Evolutionary conservation across 2,329 filamentous ascomycete species (phyloP).

Genomic region (Dactylella cylindrospora): DNA sequence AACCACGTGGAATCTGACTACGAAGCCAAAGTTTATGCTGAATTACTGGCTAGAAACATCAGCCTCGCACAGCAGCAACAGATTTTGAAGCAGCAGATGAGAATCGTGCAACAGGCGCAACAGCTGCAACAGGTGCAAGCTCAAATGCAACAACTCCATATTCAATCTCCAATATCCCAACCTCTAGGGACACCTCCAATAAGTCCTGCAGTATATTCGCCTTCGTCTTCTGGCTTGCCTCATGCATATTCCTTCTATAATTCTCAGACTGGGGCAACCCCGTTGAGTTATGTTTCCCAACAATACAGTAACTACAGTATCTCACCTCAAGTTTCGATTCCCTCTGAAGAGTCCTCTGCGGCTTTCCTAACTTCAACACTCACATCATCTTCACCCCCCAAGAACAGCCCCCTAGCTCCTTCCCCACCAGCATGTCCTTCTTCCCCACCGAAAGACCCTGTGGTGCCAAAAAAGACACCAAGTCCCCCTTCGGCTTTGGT

Average conservation of each 20-base stretch:
- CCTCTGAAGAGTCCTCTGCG: neutral
- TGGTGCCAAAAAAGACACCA: slow-evolving; percentile 18
- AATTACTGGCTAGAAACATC: slow-evolving; percentile 85
- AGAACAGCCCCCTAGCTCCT: neutral
- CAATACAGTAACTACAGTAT: slow-evolving; percentile 6
- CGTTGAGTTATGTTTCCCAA: slow-evolving; percentile 9
- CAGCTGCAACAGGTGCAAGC: slow-evolving; percentile 46
- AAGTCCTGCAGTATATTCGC: slow-evolving; percentile 46
- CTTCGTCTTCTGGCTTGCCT: neutral
- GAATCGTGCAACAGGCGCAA: slow-evolving; percentile 20
- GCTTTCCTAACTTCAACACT: slow-evolving; percentile 1
- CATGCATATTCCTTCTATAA: neutral
- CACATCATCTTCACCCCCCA: slow-evolving; percentile 7
- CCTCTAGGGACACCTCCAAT: slow-evolving; percentile 47
- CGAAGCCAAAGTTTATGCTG: slow-evolving; percentile 82
- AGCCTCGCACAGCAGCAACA: slow-evolving; percentile 94
- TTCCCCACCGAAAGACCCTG: slow-evolving; percentile 16
- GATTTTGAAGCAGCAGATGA: slow-evolving; percentile 52
- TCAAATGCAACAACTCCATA: slow-evolving; percentile 44
- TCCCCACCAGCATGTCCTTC: slow-evolving; percentile 18
- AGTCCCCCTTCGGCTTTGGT: slow-evolving; percentile 23
- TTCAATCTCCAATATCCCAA: slow-evolving; percentile 40
- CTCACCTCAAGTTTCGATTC: neutral
- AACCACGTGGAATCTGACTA: slow-evolving; percentile 57
- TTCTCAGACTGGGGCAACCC: neutral